Percentiles rank a stretch among this genome's conserved stretches.
These are phyloP conservation scores for Syncephalastrum racemosum DNA, from an alignment of 371 early-diverging fungal species.

Conservation along the genomic window DNA sequence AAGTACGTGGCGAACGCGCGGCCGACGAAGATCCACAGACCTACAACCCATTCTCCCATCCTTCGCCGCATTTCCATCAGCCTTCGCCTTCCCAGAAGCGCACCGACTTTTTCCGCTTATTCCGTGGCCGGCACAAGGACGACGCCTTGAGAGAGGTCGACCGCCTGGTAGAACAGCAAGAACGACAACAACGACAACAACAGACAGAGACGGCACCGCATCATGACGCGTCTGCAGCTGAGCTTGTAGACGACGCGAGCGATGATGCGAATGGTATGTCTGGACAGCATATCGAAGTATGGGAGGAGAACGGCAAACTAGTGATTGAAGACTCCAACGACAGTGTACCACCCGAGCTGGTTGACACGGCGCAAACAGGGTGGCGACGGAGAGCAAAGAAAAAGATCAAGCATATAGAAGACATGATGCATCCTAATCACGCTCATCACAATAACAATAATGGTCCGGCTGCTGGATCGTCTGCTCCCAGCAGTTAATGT, in stretches of 20 bases:
- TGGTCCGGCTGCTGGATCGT: no score
- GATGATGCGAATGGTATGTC: slow-evolving; percentile 2
- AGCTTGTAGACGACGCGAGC: background rate
- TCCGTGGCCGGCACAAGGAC: no score
- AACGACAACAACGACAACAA: background rate
- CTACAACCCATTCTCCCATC: background rate
- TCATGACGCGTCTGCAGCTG: background rate
- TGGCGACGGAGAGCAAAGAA: no score
- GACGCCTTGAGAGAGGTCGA: no score
- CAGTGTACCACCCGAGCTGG: background rate
- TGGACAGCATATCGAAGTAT: slow-evolving; percentile 16
- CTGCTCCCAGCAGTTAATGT: no score
- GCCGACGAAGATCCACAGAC: slow-evolving; percentile 2
- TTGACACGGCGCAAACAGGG: no score
- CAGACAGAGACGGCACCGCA: background rate
- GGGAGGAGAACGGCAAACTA: slow-evolving; percentile 23
- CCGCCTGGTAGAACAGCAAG: background rate
- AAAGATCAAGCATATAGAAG: no score
- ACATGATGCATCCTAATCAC: no score
- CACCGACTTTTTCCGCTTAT: no score
- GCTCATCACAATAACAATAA: no score
- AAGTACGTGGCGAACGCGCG: background rate
- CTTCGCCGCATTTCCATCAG: no score
- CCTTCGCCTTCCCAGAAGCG: no score
- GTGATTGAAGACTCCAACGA: slow-evolving; percentile 19